Percentiles rank a stretch among this genome's conserved stretches.
Evolutionary conservation across 257 asterid species (phyloP).

Genomic region (Solanum microdontum): DNA sequence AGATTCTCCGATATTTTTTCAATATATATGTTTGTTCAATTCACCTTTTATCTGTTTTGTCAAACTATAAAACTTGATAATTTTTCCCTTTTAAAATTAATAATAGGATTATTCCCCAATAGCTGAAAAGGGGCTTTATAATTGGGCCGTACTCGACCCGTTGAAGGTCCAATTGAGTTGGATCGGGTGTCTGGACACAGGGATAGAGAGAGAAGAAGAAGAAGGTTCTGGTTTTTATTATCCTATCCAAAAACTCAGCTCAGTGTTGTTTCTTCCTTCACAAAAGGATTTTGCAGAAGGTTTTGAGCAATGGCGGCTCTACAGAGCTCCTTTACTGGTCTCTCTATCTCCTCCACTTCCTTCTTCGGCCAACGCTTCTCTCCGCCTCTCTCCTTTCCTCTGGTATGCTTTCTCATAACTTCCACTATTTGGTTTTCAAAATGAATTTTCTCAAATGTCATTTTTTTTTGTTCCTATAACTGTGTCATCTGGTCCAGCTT

Average conservation of each 20-base stretch:
- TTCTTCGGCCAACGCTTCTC: constrained; percentile 60
- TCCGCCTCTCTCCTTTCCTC: constrained; percentile 38
- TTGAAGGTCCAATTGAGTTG: not conserved
- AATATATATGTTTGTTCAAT: too few relatives aligned
- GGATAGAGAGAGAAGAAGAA: not conserved
- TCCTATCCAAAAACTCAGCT: not conserved
- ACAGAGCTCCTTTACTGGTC: constrained; percentile 58
- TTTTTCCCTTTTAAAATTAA: not conserved
- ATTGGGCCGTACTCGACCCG: not conserved
- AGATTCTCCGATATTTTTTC: too few relatives aligned
- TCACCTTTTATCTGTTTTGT: too few relatives aligned
- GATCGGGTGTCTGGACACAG: not conserved
- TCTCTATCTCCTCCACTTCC: constrained; percentile 53
- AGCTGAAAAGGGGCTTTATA: not conserved
- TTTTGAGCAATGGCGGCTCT: constrained; percentile 42
- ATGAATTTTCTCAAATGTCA: not conserved
- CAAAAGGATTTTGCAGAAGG: not conserved
- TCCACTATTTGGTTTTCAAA: not conserved
- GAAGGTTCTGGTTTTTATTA: not conserved
- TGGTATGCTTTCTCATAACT: constrained; percentile 19
- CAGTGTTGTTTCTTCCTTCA: not conserved
- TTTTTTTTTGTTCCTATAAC: not conserved
- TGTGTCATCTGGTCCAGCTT: not conserved
- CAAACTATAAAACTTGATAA: not conserved
- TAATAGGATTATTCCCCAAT: not conserved